Conservation (phyloP, 176 grass and related monocot species). For the Oryza punctata region DNA sequence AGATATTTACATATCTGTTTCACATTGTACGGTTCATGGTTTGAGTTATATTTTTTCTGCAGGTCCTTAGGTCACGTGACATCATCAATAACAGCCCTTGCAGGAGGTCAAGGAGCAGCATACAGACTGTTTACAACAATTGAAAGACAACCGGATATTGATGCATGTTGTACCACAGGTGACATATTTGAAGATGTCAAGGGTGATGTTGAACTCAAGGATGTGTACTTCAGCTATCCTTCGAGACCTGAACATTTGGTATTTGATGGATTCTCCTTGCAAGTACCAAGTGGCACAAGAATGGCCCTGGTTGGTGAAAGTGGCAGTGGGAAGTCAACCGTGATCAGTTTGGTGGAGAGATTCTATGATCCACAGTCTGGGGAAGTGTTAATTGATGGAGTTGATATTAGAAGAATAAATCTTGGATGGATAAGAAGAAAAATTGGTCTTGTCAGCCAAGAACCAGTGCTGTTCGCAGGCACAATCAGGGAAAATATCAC, state of each 20-base stretch:
- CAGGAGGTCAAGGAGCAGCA: conserved; percentile 80
- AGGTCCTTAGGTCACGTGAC: conserved; percentile 81
- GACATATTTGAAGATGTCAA: conserved; percentile 66
- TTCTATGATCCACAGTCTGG: conserved; percentile 93
- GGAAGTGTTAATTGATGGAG: conserved; percentile 76
- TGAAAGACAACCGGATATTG: conserved; percentile 70
- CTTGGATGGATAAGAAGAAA: conserved; percentile 71
- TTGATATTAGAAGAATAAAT: conserved; percentile 66
- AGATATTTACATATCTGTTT: neutral
- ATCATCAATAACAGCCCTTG: conserved; percentile 75
- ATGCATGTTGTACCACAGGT: conserved; percentile 51
- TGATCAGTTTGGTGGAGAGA: conserved; percentile 73
- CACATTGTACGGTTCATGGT: neutral
- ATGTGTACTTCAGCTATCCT: conserved; percentile 83
- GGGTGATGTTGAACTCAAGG: conserved; percentile 78
- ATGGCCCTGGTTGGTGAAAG: conserved; percentile 94
- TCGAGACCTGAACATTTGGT: conserved; percentile 61
- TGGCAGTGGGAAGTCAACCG: conserved; percentile 85
- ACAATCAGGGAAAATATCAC: conserved; percentile 81
- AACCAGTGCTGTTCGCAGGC: conserved; percentile 71
- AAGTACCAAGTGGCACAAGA: conserved; percentile 53
- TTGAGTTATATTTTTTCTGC: conserved; percentile 21
- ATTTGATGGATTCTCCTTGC: conserved; percentile 78
- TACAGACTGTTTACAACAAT: conserved; percentile 79
- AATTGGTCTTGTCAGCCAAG: conserved; percentile 89